Conservation (phyloP, 495 filamentous ascomycete genomes). For the Schizothecium vesticola region DNA sequence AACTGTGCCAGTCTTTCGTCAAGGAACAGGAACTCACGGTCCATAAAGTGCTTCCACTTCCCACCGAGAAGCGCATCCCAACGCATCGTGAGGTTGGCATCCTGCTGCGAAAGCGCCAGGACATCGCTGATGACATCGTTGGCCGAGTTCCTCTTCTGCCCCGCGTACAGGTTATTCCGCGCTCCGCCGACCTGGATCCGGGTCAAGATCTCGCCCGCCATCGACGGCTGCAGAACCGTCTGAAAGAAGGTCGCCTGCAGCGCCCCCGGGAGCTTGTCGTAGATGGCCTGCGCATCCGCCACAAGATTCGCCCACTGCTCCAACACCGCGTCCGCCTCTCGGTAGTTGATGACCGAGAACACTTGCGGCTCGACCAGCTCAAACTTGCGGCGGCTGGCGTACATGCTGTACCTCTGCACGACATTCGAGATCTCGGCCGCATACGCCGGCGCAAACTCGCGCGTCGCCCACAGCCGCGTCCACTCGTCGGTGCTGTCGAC, state of each 20-base stretch:
- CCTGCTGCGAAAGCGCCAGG: constrained; percentile 55
- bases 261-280: constrained; percentile 44
- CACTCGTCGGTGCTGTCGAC: constrained; percentile 51
- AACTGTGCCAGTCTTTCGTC: not conserved
- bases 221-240: constrained; percentile 62
- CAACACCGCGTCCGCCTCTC: constrained; percentile 61
- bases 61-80: constrained; percentile 61
- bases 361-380: constrained; percentile 59
- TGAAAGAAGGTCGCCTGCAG: constrained; percentile 60
- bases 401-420: constrained; percentile 57
- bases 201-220: constrained; percentile 56
- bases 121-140: constrained; percentile 57
- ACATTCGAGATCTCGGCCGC: constrained; percentile 49
- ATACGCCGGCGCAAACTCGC: constrained; percentile 52
- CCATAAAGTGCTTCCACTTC: constrained; percentile 72
- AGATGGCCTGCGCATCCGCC: constrained; percentile 49
- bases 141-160: constrained; percentile 60
- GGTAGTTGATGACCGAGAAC: constrained; percentile 65
- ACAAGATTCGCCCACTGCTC: constrained; percentile 58
- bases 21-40: constrained; percentile 37
- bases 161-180: constrained; percentile 57
- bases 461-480: constrained; percentile 52
- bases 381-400: constrained; percentile 60
- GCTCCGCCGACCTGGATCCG: constrained; percentile 57
- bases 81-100: constrained; percentile 53